phyloP scores from a whole-genome alignment of 768 basidiomycete genomes.

The Podaxis mareebaensis region DNA sequence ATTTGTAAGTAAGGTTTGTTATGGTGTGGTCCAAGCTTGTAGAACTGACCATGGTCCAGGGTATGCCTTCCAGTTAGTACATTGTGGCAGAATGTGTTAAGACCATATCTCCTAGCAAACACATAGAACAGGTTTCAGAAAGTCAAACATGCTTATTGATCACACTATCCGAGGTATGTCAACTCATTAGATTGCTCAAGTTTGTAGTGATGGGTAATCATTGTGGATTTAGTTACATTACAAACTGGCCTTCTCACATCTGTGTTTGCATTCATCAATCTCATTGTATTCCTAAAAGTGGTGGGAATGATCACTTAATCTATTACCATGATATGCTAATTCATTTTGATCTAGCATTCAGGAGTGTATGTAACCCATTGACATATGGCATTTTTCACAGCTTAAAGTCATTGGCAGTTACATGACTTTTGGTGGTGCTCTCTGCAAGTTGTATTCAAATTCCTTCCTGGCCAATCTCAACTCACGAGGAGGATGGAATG shows the following conservation, averaged over 20 bases:
- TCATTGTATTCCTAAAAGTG: slow-evolving; percentile 30
- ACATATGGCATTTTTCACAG: background rate
- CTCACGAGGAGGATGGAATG: slow-evolving; percentile 31
- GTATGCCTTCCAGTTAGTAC: background rate
- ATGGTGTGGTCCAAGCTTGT: background rate
- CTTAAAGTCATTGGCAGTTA: slow-evolving; percentile 25
- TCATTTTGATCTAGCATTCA: slow-evolving; percentile 12
- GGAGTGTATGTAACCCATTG: background rate
- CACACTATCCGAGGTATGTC: slow-evolving; percentile 39
- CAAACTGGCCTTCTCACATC: slow-evolving; percentile 38
- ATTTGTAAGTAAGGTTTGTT: slow-evolving; percentile 33
- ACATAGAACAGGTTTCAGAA: slow-evolving; percentile 41
- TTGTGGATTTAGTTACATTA: slow-evolving; percentile 29
- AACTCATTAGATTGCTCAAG: background rate
- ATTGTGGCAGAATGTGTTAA: background rate
- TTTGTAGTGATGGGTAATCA: background rate
- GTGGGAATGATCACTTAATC: slow-evolving; percentile 19
- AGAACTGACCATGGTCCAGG: background rate
- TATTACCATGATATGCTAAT: background rate
- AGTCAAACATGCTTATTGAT: slow-evolving; percentile 42
- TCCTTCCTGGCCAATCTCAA: slow-evolving; percentile 40
- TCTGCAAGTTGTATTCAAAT: slow-evolving; percentile 43
- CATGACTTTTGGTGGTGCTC: slow-evolving; percentile 36
- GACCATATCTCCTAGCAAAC: slow-evolving; percentile 26
- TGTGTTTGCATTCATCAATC: slow-evolving; percentile 32